Evolutionary conservation across 768 basidiomycete genomes (phyloP), one percentile per base, ranked within the genome.

Genomic region (Boletus sp.): DNA sequence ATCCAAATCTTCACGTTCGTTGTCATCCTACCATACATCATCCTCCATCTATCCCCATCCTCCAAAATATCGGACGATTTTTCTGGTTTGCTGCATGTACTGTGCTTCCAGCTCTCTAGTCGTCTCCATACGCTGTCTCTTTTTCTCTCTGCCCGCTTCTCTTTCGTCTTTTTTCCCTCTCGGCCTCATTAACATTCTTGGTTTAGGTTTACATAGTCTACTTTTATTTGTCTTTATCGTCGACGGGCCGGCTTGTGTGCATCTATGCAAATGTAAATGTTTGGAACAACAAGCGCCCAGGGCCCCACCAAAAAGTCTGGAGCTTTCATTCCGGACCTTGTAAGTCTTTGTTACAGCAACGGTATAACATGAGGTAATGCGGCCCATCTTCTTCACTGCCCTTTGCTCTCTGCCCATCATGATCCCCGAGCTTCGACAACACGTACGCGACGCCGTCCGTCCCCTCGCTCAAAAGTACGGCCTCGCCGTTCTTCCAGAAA

Each of bases 401-500:
- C 32, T 28, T 53, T 47, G 44, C 18, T 32, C 32, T 20, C 15
- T n/a, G 9, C 15, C 61, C 52, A 24, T 15, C 55, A 67, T 72
- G 71, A 68, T 72, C 49, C 57, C 62, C 18, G 72, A 71, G 42
- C 59, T 72, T 10, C 64, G 71, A 17, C 57, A 52, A 45, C 59
- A 70, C 51, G 44, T 72, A 35, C 73, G 72, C 33, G 64, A 72
- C 29, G 51, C 65, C 32, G 63, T 63, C 32, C 57, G 64, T n/a
- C 74, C 75, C 9, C 17, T 68, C 9, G 69, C 69, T 3, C 33
- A 61, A 14, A 65, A 65, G 32, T 72, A 85, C 47, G 79, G 81
- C 46, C 77, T 90, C 42, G 75, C 76, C 15, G 77, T 81, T 52
- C 78, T 91, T 47, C 77, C 81, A 0, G 75, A 78, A 2, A 78